Conservation (phyloP, 305 asterid genomes). For the Fraxinus ornus region DNA sequence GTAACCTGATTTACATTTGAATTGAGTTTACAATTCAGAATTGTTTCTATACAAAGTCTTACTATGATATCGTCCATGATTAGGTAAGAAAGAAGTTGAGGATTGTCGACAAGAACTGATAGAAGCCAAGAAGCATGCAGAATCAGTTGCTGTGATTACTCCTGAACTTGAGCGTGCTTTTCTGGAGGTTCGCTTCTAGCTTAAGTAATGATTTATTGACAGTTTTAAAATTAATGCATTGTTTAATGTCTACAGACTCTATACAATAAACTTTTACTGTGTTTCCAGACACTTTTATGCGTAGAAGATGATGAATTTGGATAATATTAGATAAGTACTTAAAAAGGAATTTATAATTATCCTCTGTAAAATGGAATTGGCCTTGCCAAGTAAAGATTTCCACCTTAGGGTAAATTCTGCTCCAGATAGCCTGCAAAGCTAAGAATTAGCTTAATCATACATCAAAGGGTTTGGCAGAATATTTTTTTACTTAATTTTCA, state of each 20-base stretch:
- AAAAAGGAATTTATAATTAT: not conserved
- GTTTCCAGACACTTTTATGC: slow-evolving; percentile 14
- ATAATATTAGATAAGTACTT: not conserved
- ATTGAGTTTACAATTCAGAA: not conserved
- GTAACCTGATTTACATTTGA: not conserved
- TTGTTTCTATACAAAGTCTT: slow-evolving; percentile 10
- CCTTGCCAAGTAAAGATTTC: not conserved
- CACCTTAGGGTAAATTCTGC: not conserved
- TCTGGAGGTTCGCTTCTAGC: slow-evolving; percentile 62
- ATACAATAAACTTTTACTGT: not conserved
- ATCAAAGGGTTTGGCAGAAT: not conserved
- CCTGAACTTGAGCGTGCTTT: slow-evolving; percentile 72
- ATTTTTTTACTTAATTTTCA: not conserved
- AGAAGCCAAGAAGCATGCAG: slow-evolving; percentile 70
- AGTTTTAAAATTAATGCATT: slow-evolving; percentile 13
- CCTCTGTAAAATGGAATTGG: not conserved
- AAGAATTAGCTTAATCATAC: not conserved
- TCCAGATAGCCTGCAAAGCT: not conserved
- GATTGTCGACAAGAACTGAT: slow-evolving; percentile 41
- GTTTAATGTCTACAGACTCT: slow-evolving; percentile 8
- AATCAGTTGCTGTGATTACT: slow-evolving; percentile 67
- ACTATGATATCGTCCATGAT: slow-evolving; percentile 23
- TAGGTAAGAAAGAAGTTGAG: slow-evolving; percentile 56
- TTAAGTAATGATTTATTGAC: slow-evolving; percentile 18
- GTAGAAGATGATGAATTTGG: not conserved